phyloP scores from a whole-genome alignment of 2,329 filamentous ascomycete genomes.

The Pestalotiopsis sp. region DNA sequence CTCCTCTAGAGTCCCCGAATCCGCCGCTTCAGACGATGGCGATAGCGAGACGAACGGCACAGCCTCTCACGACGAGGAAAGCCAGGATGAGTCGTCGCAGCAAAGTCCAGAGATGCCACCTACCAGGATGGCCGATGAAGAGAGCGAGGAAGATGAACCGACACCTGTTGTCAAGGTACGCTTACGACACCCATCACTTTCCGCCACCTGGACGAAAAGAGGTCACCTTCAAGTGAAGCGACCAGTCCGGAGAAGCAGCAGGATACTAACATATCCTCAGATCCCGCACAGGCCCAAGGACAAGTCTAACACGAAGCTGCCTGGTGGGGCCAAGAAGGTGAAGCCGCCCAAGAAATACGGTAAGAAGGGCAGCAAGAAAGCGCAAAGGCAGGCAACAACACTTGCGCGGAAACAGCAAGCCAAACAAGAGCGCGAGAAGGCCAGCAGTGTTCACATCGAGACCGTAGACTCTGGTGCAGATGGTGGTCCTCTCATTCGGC shows the following conservation, averaged over 20 bases:
- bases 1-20: conserved; percentile 45
- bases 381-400: conserved; percentile 40
- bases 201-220: not conserved
- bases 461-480: conserved; percentile 39
- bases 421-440: conserved; percentile 22
- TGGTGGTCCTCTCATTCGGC: conserved; percentile 70
- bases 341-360: conserved; percentile 48
- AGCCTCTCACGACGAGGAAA: conserved; percentile 55
- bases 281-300: conserved; percentile 23
- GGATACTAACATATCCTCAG: conserved; percentile 10
- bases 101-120: conserved; percentile 29
- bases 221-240: not conserved
- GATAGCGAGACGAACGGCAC: conserved; percentile 51
- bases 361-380: conserved; percentile 52
- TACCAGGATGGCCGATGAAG: conserved; percentile 64
- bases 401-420: conserved; percentile 31
- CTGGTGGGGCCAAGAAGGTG: conserved; percentile 49
- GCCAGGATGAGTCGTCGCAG: conserved; percentile 49
- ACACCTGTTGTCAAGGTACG: conserved; percentile 37
- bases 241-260: not conserved
- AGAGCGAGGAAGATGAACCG: conserved; percentile 56
- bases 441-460: conserved; percentile 29
- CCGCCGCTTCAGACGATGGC: conserved; percentile 47
- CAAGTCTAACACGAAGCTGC: conserved; percentile 18
- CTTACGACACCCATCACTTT: not conserved